Conservation (phyloP, 306 rosid genomes). For the Dalbergia cultrata region DNA sequence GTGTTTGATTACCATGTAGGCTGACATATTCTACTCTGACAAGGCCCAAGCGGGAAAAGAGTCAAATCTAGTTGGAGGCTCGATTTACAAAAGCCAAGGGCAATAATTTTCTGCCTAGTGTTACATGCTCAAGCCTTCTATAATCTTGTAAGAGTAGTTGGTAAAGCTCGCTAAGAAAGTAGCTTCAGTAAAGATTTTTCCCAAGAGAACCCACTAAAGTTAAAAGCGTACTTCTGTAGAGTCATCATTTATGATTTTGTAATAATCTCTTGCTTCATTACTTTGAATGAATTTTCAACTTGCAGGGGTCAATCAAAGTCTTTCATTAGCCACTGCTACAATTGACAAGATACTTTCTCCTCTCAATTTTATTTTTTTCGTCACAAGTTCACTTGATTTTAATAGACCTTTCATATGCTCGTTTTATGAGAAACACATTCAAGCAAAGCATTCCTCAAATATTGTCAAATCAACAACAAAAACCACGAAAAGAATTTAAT, state of each 20-base stretch:
- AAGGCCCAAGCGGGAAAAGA: too few species aligned
- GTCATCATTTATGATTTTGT: not conserved
- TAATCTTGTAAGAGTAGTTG: too few species aligned
- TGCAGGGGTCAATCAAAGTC: constrained; percentile 1
- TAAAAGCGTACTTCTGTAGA: not conserved
- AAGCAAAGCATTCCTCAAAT: constrained; percentile 17
- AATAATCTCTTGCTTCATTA: constrained; percentile 10
- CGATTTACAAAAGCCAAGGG: too few species aligned
- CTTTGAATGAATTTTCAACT: not conserved
- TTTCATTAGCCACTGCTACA: constrained; percentile 13
- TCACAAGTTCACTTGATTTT: not conserved
- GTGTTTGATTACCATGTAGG: too few species aligned
- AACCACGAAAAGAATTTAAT: not conserved
- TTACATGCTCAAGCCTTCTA: too few species aligned
- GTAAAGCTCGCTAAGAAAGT: too few species aligned
- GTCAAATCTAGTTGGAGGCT: too few species aligned
- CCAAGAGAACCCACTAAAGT: constrained; percentile 11
- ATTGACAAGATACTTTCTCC: not conserved
- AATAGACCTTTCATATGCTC: too few species aligned
- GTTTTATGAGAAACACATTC: not conserved
- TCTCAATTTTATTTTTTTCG: not conserved
- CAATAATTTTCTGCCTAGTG: too few species aligned
- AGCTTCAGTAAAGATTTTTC: not conserved
- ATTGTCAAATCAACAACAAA: constrained; percentile 14
- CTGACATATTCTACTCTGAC: too few species aligned